Conservation (phyloP, 768 basidiomycete species). For the Calocera cornea region DNA sequence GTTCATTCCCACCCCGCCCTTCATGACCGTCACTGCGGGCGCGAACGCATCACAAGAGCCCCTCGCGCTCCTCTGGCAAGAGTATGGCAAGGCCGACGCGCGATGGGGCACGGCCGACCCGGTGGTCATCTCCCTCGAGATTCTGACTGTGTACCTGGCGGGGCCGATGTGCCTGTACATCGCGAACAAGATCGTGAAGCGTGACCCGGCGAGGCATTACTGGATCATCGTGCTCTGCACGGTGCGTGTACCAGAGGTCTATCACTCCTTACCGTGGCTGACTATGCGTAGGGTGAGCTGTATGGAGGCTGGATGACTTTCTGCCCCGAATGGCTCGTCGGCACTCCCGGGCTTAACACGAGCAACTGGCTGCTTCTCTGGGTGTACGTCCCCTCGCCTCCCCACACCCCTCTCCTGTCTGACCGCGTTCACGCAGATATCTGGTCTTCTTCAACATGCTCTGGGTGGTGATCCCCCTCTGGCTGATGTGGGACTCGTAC, state of each 20-base stretch:
- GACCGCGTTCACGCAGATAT: not conserved
- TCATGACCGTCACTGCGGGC: not conserved
- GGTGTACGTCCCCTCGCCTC: constrained; percentile 46
- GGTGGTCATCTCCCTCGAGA: constrained; percentile 67
- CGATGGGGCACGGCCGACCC: constrained; percentile 73
- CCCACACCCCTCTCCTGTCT: not conserved
- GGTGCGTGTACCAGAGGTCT: constrained; percentile 17
- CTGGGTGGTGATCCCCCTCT: constrained; percentile 71
- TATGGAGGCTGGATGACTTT: constrained; percentile 87
- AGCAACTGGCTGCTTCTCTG: constrained; percentile 59
- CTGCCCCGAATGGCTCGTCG: constrained; percentile 72
- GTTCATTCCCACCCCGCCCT: not conserved
- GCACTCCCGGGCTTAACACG: constrained; percentile 55
- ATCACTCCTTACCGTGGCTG: not conserved
- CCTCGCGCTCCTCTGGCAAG: constrained; percentile 38
- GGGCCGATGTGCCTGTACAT: constrained; percentile 65
- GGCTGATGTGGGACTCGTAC: constrained; percentile 70
- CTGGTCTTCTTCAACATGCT: constrained; percentile 66
- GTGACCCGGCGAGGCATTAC: constrained; percentile 50
- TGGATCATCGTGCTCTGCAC: constrained; percentile 72
- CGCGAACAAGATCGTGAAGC: constrained; percentile 45
- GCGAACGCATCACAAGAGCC: constrained; percentile 6
- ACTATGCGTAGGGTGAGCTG: constrained; percentile 33
- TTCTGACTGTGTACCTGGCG: constrained; percentile 63
- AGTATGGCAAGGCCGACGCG: constrained; percentile 66